Conservation (phyloP, 129 eudicot genomes). For the Pseudognaphalium luteoalbum region DNA sequence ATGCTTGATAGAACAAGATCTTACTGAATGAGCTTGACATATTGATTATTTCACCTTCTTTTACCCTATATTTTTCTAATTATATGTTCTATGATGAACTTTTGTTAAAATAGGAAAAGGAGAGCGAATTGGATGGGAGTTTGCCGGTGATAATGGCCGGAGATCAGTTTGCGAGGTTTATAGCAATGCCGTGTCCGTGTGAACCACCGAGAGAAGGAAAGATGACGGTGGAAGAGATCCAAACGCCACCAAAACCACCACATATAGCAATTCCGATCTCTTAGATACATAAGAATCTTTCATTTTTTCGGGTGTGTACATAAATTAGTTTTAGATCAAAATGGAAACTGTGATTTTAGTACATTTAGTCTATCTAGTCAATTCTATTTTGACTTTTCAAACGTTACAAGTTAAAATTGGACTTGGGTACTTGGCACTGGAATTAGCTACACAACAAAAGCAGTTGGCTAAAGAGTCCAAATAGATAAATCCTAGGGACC, state of each 20-base stretch:
- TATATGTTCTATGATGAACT: not conserved
- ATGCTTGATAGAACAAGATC: not conserved
- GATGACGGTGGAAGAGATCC: slow-evolving; percentile 33
- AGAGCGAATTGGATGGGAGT: slow-evolving; percentile 44
- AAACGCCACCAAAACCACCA: slow-evolving; percentile 60
- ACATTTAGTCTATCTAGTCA: slow-evolving; percentile 1
- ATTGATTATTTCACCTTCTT: not conserved
- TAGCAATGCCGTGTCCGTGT: slow-evolving; percentile 95
- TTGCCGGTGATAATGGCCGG: slow-evolving; percentile 91
- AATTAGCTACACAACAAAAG: slow-evolving; percentile 21
- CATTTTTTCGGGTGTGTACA: slow-evolving; percentile 12
- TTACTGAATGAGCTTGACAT: not conserved
- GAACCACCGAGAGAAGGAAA: slow-evolving; percentile 51
- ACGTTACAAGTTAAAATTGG: not conserved
- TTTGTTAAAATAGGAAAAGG: slow-evolving; percentile 44
- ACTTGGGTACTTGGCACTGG: not conserved
- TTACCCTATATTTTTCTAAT: not conserved
- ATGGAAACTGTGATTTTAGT: slow-evolving; percentile 17
- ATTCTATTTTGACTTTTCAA: slow-evolving; percentile 22
- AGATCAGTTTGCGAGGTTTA: slow-evolving; percentile 70
- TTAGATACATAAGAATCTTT: slow-evolving; percentile 4
- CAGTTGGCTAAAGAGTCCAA: not conserved
- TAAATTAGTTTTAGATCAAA: slow-evolving; percentile 1
- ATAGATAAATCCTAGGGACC: slow-evolving; percentile 3
- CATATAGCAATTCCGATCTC: slow-evolving; percentile 54